Evolutionary conservation across 176 grass and related monocot species (phyloP), one percentile per base, ranked within the genome.

Genomic region (Pontederia paniculata): DNA sequence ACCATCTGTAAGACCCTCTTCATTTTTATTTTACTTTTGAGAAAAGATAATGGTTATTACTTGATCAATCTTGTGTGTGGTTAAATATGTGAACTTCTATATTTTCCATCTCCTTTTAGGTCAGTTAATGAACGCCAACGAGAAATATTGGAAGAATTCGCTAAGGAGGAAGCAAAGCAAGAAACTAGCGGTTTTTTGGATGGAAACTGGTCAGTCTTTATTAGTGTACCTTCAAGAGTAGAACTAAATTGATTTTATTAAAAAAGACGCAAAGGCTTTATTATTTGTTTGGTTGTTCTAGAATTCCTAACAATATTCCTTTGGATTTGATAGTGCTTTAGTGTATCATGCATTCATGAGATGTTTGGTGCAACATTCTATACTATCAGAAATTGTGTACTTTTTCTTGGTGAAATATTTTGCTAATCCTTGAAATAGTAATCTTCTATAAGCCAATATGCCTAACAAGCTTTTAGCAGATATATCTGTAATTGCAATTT

Each of bases 61-160:
- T 13, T 57, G 16, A 28, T 48, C 44, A 23, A 58, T n/a, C 48
- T 42, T 45, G 23, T 17, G 21, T 31, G 12, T 9, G 41, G 19
- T 23, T 9, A 16, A 68, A 56, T 21, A 21, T 17, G 9, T 55
- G n/a, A 22, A 23, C 4, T 46, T 15, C 15, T 56, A 22, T 54
- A 9, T 72, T 62, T 45, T 63, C 6, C 9, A 48, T 25, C n/a
- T 50, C 37, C 23, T 69, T 61, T 65, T 65, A 97, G 91, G 72
- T 79, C 71, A 41, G 91, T 97, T 58, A 90, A 59, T 73, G 86
- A 89, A 55, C 85, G 58, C 17, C 91, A 97, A 42, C 80, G 77
- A 52, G 60, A 23, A 69, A 65, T 90, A 63, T 81, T 97, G 68
- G 91, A 97, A 69, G 91, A 97, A 75, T 97, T 97, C 84, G 82